Evolutionary conservation across 768 basidiomycete genomes (phyloP).

Genomic region (Podaxis sp.): DNA sequence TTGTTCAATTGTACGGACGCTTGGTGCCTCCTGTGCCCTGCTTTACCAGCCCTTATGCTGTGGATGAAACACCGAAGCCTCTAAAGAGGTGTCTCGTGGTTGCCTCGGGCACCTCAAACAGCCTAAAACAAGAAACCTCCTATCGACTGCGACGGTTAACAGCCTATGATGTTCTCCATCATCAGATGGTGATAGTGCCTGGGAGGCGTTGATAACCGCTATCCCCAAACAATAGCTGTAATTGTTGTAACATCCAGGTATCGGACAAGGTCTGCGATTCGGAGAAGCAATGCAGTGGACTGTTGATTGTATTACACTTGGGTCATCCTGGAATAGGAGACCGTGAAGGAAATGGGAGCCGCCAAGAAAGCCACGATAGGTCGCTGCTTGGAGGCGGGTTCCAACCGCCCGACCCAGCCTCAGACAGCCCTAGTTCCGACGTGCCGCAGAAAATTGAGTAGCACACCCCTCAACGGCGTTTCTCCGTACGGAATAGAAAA

Average conservation of each 20-base stretch:
- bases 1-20: background rate
- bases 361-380: no score
- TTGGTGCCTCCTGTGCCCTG: no score
- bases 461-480: background rate
- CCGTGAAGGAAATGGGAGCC: no score
- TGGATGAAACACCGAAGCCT: background rate
- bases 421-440: background rate
- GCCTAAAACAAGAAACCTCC: background rate
- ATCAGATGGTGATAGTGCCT: background rate
- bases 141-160: background rate
- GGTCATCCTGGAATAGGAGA: background rate
- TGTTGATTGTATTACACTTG: background rate
- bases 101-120: background rate
- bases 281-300: background rate
- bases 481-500: background rate
- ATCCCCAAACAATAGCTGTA: background rate
- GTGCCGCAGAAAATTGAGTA: background rate
- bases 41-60: background rate
- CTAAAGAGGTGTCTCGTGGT: background rate
- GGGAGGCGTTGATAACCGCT: background rate
- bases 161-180: background rate
- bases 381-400: no score
- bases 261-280: background rate
- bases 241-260: background rate
- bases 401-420: no score